phyloP scores from a whole-genome alignment of 768 basidiomycete genomes.

The Phaeotremella skinneri region DNA sequence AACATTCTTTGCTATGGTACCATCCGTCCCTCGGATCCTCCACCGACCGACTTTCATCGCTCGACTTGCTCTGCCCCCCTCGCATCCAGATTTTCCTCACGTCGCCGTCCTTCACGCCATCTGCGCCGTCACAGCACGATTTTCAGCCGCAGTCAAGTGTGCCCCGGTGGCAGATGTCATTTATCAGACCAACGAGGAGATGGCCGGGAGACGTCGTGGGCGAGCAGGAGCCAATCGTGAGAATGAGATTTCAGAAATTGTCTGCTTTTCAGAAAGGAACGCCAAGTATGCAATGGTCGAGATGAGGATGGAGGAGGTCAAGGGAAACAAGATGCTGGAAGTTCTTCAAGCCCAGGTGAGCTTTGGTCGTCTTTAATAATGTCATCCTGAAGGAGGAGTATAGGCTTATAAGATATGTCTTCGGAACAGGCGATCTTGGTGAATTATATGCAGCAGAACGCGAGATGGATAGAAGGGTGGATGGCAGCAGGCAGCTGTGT shows the following conservation, averaged over 20 bases:
- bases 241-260: constrained; percentile 20
- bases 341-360: constrained; percentile 33
- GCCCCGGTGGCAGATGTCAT: constrained; percentile 18
- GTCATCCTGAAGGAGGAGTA: constrained; percentile 6
- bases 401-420: constrained; percentile 10
- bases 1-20: constrained; percentile 74
- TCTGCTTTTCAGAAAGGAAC: constrained; percentile 42
- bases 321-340: constrained; percentile 27
- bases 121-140: constrained; percentile 73
- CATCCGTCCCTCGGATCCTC: constrained; percentile 68
- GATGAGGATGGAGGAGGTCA: constrained; percentile 18
- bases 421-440: constrained; percentile 6
- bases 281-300: constrained; percentile 29
- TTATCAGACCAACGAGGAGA: constrained; percentile 12
- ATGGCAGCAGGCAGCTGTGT: constrained; percentile 19
- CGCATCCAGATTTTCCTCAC: constrained; percentile 71
- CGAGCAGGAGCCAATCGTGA: constrained; percentile 10
- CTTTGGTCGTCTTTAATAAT: neutral
- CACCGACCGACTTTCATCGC: constrained; percentile 66
- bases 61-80: constrained; percentile 63
- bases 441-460: constrained; percentile 27
- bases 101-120: constrained; percentile 73
- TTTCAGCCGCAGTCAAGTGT: constrained; percentile 58
- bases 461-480: constrained; percentile 46
- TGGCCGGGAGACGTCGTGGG: constrained; percentile 3